Base-by-base conservation (phyloP, 2,329 filamentous ascomycete species). In the Aspergillus pseudoviridinutans region DNA sequence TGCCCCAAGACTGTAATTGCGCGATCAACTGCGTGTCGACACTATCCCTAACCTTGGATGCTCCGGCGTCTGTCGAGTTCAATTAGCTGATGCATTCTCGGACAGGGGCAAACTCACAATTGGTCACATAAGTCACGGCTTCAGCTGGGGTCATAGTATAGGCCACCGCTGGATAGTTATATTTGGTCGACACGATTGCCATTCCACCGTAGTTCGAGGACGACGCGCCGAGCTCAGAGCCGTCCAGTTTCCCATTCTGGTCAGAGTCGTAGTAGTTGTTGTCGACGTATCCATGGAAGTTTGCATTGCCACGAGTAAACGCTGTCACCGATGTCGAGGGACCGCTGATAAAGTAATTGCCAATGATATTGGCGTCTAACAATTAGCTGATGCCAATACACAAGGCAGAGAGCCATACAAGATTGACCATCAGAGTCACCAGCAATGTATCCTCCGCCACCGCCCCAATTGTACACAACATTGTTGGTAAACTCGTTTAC, bases 311-410 rank as follows among this genome's bases (percentile, higher is more conserved):
- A n/a, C 81, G 76, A 1, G 80, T 83, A 60, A 83, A 84, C 0
- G 80, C 79, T 1, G 78, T 74, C 2, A 78, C 76, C 27, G 68
- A 76, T 3, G 81, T 83, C 49, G 72, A 77, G 0, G 81, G 82
- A 0, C 82, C 82, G 1, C 77, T 78, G 58, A 84, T 80, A 68
- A 83, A 84, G 67, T 84, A 84, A 68, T 84, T 84, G 58, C 80
- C 79, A 53, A 83, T 73, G 55, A 84, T 80, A 59, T 84, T 82
- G 4, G 76, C 80, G 51, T 78, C 61, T 59, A 50, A 20, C 14
- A 50, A 24, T 9, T 20, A 54, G 17, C 6, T 49, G 14, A 22
- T 17, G 5, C n/a, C 27, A 1, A 1, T 12, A 22, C 49, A 22
- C 46, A 4, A 6, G 5, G 5, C 4, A 32, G 14, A 17, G 5